phyloP scores from a whole-genome alignment of 345 rosid genomes.

The Eucalyptus marginata region DNA sequence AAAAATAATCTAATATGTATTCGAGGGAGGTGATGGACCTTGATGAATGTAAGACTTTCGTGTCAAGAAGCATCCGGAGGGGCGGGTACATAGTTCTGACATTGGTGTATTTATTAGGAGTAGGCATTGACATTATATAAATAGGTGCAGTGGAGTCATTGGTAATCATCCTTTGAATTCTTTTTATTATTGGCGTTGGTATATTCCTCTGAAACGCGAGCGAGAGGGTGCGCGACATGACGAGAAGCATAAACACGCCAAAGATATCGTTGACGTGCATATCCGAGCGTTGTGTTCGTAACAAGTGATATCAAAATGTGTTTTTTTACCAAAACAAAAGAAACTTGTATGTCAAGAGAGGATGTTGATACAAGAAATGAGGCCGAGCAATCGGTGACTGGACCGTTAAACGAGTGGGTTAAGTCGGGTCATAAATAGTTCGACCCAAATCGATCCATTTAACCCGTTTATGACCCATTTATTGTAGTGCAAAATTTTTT shows the following conservation, averaged over 20 bases:
- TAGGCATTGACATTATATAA: no score
- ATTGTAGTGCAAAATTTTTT: no score
- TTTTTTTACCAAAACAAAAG: no score
- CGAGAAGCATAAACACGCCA: background rate
- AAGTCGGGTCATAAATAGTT: no score
- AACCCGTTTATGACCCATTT: no score
- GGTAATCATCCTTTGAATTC: background rate
- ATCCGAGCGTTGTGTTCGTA: background rate
- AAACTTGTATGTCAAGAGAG: background rate
- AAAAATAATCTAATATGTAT: no score
- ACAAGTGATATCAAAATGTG: background rate
- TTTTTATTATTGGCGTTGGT: background rate
- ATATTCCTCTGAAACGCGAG: background rate
- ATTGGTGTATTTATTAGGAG: no score
- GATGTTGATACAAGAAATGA: background rate
- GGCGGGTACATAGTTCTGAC: no score
- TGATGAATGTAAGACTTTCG: background rate
- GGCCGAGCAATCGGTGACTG: background rate
- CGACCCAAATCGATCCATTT: no score
- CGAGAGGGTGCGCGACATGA: background rate
- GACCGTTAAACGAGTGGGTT: no score
- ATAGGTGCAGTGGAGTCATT: no score
- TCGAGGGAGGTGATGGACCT: rapidly evolving
- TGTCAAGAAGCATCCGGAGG: background rate
- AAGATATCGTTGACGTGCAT: rapidly evolving